phyloP scores from a whole-genome alignment of 2,329 filamentous ascomycete species.

The Pyricularia sp. region DNA sequence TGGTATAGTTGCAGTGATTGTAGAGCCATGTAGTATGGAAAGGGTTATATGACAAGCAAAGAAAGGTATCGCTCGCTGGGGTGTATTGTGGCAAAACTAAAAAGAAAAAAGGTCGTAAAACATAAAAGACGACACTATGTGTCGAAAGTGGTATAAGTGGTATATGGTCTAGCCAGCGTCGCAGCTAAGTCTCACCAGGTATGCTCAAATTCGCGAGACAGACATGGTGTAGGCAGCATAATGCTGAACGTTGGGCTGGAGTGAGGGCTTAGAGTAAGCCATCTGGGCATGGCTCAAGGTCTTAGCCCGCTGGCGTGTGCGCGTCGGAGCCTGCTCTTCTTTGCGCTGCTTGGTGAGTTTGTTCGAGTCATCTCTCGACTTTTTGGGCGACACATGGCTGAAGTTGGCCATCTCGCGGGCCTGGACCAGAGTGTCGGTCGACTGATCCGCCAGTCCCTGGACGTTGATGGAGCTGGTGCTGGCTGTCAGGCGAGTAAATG shows the following conservation, averaged over 20 bases:
- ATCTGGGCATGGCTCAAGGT: background rate
- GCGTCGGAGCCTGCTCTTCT: constrained; percentile 8
- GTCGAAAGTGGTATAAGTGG: background rate
- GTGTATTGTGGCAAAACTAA: background rate
- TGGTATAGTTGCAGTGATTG: background rate
- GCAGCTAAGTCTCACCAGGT: background rate
- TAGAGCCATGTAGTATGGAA: background rate
- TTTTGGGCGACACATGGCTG: background rate
- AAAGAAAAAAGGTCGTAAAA: background rate
- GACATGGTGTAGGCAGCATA: constrained; percentile 1
- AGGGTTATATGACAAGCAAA: background rate
- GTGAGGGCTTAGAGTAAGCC: background rate
- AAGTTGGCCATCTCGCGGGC: constrained; percentile 6
- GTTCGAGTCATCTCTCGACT: constrained; percentile 1
- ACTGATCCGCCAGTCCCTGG: constrained; percentile 13
- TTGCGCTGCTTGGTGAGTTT: constrained; percentile 3
- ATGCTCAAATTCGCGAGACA: constrained; percentile 3
- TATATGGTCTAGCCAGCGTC: background rate
- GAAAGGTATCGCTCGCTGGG: background rate
- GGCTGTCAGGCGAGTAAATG: constrained; percentile 42
- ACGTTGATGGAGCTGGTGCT: constrained; percentile 37
- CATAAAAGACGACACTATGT: background rate
- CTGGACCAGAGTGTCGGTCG: constrained; percentile 8
- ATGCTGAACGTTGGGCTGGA: background rate
- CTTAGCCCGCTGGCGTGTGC: constrained; percentile 10